phyloP scores from a whole-genome alignment of 805 yeast species.

The Metschnikowia lachancei region DNA sequence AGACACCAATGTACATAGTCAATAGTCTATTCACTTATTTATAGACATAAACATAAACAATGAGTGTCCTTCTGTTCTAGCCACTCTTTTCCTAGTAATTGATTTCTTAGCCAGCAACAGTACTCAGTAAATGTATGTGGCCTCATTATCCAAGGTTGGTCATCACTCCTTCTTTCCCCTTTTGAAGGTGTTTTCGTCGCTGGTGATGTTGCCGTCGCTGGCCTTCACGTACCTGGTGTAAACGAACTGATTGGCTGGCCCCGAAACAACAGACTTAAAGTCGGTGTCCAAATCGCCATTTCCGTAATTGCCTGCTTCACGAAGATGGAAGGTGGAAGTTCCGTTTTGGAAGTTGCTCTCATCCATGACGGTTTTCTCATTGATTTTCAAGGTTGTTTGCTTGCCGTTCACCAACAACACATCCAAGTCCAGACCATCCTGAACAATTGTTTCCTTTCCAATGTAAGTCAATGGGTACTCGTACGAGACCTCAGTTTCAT shows the following conservation, averaged over 20 bases:
- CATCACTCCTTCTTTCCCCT: constrained; percentile 1
- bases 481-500: constrained; percentile 19
- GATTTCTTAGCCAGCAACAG: neutral
- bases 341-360: constrained; percentile 42
- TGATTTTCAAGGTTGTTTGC: constrained; percentile 21
- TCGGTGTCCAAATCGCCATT: constrained; percentile 37
- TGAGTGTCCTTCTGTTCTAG: too few relatives aligned
- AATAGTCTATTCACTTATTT: neutral
- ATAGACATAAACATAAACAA: neutral
- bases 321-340: constrained; percentile 40
- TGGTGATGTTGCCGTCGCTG: constrained; percentile 29
- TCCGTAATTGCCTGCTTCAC: constrained; percentile 49
- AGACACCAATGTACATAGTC: neutral
- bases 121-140: too few relatives aligned
- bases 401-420: constrained; percentile 27
- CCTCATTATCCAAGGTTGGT: too few relatives aligned
- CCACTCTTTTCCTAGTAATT: too few relatives aligned
- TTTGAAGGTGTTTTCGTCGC: constrained; percentile 10
- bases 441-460: constrained; percentile 16
- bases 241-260: constrained; percentile 12
- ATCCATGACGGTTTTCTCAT: constrained; percentile 19
- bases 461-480: constrained; percentile 31
- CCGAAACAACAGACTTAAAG: constrained; percentile 24
- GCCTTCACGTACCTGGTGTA: constrained; percentile 36
- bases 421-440: constrained; percentile 25